A percentile compares a stretch with the other conserved stretches of the same genome.
Conservation (phyloP, 352 stramenopile species). For the Phytophthora capsici region DNA sequence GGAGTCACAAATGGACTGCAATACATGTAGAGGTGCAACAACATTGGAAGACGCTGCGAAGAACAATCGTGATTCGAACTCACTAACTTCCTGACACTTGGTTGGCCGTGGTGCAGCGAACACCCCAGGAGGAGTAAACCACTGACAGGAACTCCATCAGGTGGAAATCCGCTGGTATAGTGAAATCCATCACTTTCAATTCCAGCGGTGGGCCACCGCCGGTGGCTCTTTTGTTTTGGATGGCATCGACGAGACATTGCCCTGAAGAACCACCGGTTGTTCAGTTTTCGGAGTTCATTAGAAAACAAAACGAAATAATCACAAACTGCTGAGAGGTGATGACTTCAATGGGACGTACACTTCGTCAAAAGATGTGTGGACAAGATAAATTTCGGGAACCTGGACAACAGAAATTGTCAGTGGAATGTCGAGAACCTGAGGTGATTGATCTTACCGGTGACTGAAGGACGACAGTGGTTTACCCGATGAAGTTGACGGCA, state of each 20-base stretch:
- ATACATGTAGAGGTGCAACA: constrained; percentile 29
- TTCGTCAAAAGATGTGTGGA: constrained; percentile 22
- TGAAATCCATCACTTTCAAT: neutral
- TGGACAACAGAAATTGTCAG: no score
- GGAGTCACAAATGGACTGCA: constrained; percentile 26
- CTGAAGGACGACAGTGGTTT: no score
- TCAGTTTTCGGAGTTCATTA: neutral
- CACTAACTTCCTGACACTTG: constrained; percentile 11
- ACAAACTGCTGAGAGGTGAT: constrained; percentile 23
- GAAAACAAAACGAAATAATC: neutral
- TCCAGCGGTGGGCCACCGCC: no score
- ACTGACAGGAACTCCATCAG: neutral
- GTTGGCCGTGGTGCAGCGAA: no score
- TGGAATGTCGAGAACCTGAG: no score
- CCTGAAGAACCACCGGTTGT: constrained; percentile 5
- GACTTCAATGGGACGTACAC: constrained; percentile 11
- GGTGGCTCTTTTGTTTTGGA: neutral
- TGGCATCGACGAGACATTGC: constrained; percentile 19
- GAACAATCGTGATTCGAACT: constrained; percentile 33
- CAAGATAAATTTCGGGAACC: no score
- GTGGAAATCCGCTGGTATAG: neutral
- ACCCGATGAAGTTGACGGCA: no score
- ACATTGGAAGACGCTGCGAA: constrained; percentile 28
- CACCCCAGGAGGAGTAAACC: neutral
- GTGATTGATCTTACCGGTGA: no score